Evolutionary conservation across 2,329 filamentous ascomycete genomes (phyloP).

Genomic region (Emericellopsis atlantica): DNA sequence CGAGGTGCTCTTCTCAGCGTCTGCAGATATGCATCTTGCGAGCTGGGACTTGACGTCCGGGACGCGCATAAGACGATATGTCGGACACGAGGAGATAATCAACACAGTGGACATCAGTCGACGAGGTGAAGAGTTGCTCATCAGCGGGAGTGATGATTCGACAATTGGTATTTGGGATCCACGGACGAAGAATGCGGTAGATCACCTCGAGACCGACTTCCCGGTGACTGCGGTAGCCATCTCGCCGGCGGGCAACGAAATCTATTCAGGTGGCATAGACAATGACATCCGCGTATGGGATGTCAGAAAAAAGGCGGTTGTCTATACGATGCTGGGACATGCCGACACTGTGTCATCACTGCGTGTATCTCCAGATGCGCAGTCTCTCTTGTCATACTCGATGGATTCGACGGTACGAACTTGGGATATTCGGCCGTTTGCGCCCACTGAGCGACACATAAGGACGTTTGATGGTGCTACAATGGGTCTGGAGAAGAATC

Average conservation of each 20-base stretch:
- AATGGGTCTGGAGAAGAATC: constrained; percentile 78
- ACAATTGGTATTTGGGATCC: constrained; percentile 95
- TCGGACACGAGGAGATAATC: constrained; percentile 92
- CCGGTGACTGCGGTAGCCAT: constrained; percentile 85
- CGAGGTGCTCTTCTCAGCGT: constrained; percentile 79
- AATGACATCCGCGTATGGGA: constrained; percentile 98
- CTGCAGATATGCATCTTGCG: constrained; percentile 83
- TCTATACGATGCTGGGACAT: constrained; percentile 82
- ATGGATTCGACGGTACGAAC: constrained; percentile 91
- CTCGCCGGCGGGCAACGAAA: constrained; percentile 89
- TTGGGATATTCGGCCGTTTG: constrained; percentile 94
- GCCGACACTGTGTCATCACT: constrained; percentile 86
- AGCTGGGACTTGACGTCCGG: constrained; percentile 93
- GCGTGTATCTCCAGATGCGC: constrained; percentile 82
- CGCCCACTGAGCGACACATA: constrained; percentile 73
- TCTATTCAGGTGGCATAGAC: constrained; percentile 90
- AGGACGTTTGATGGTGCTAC: constrained; percentile 88
- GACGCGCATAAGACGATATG: constrained; percentile 79
- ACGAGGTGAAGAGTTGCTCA: constrained; percentile 77
- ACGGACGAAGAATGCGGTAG: constrained; percentile 73
- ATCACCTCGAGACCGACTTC: constrained; percentile 83
- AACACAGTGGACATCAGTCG: constrained; percentile 83
- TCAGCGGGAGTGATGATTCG: constrained; percentile 89
- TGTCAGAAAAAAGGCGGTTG: constrained; percentile 75
- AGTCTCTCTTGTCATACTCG: constrained; percentile 79